phyloP scores from a whole-genome alignment of 192 early-diverging fungal species.

The Helicostylum pulchrum region DNA sequence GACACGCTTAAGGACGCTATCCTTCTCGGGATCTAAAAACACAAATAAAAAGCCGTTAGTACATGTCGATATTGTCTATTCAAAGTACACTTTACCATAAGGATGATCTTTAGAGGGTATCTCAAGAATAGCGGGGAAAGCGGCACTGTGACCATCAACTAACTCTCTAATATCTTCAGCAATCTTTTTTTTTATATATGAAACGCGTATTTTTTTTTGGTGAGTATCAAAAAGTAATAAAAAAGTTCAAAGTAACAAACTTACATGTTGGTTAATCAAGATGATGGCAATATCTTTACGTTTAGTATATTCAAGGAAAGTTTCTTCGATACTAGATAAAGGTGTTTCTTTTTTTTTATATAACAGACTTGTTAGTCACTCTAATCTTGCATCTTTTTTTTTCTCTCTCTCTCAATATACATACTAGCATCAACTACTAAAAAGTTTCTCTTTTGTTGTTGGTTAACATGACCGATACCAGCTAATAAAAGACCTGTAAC shows the following conservation, averaged over 20 bases:
- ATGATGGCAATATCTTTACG: slow-evolving; percentile 98
- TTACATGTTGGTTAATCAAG: slow-evolving; percentile 93
- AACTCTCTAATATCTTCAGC: slow-evolving; percentile 89
- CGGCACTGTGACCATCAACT: slow-evolving; percentile 85
- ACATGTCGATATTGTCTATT: neutral
- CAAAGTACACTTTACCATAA: slow-evolving; percentile 62
- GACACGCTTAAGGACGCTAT: slow-evolving; percentile 82
- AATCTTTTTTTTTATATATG: slow-evolving; percentile 50
- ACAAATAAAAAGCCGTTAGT: slow-evolving; percentile 3
- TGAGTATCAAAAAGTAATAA: neutral
- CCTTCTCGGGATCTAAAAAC: slow-evolving; percentile 62
- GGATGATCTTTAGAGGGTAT: slow-evolving; percentile 99
- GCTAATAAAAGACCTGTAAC: slow-evolving; percentile 97
- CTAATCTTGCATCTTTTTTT: no score
- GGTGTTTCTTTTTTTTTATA: slow-evolving; percentile 58
- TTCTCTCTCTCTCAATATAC: slow-evolving; percentile 11
- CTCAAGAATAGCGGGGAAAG: slow-evolving; percentile 97
- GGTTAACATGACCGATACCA: slow-evolving; percentile 93
- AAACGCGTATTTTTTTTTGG: neutral
- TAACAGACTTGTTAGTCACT: neutral
- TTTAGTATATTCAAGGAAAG: slow-evolving; percentile 85
- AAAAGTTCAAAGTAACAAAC: slow-evolving; percentile 14
- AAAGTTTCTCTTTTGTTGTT: slow-evolving; percentile 93
- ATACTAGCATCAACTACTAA: slow-evolving; percentile 92
- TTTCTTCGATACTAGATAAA: slow-evolving; percentile 65